phyloP scores from a whole-genome alignment of 1,139 yeast species.

The Sugiyamaella pinicola region DNA sequence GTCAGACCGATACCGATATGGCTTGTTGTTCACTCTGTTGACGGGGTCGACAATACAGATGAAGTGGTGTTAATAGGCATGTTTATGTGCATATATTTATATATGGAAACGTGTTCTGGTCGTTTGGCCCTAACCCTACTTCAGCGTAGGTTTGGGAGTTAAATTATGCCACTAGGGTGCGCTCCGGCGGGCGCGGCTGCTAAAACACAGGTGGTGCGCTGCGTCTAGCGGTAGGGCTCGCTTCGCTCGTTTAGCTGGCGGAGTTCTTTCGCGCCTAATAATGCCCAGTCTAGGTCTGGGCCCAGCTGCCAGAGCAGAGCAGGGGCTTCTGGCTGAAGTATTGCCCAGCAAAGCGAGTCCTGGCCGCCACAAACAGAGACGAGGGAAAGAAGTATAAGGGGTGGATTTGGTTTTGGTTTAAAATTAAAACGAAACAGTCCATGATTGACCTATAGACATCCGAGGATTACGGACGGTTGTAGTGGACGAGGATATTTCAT shows the following conservation, averaged over 20 bases:
- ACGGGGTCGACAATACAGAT: not conserved
- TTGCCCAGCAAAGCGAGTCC: too few relatives aligned
- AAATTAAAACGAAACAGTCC: conserved; percentile 42
- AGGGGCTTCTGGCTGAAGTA: too few relatives aligned
- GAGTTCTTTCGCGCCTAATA: too few relatives aligned
- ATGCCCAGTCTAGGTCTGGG: too few relatives aligned
- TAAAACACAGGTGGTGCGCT: not conserved
- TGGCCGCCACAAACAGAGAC: too few relatives aligned
- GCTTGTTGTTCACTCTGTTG: not conserved
- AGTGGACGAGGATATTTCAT: conserved; percentile 23
- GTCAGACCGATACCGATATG: too few relatives aligned
- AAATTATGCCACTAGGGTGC: too few relatives aligned
- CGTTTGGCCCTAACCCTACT: not conserved
- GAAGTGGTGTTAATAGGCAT: not conserved
- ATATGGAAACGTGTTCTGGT: not conserved
- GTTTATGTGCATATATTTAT: not conserved
- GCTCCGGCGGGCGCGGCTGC: not conserved
- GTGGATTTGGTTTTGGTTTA: too few relatives aligned
- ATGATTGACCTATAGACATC: conserved; percentile 52
- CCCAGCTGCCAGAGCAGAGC: not conserved
- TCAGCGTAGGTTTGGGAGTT: too few relatives aligned
- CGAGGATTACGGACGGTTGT: conserved; percentile 56
- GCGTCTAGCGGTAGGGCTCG: not conserved
- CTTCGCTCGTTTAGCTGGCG: not conserved
- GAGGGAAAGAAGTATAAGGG: too few relatives aligned